Percentiles rank a stretch among this genome's conserved stretches.
Evolutionary conservation across 306 rosid genomes (phyloP).

Genomic region (Myrica gale): DNA sequence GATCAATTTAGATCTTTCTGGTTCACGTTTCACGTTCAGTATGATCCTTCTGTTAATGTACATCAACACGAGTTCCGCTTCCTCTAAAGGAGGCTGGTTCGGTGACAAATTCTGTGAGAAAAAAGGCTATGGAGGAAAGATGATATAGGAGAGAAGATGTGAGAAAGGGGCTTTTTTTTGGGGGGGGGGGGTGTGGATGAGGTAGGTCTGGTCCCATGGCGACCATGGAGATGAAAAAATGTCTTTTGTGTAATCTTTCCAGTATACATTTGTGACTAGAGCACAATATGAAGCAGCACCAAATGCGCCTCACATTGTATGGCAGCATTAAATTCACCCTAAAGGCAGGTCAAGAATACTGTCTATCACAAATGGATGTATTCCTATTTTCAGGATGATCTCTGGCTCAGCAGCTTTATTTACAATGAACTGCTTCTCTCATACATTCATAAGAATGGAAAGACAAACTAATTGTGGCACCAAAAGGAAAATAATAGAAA

Average conservation of each 20-base stretch:
- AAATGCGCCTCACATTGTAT: background rate
- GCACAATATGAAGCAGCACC: background rate
- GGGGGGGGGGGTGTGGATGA: no score
- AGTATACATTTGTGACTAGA: background rate
- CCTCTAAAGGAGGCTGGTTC: no score
- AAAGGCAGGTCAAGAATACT: background rate
- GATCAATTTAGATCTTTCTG: background rate
- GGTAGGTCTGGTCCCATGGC: no score
- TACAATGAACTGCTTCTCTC: background rate
- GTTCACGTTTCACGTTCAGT: background rate
- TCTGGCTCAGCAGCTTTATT: background rate
- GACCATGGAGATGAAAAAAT: no score
- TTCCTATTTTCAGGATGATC: background rate
- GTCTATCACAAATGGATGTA: background rate
- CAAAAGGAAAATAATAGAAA: background rate
- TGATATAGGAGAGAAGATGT: no score
- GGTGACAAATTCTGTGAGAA: no score
- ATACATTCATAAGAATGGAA: background rate
- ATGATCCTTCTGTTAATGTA: background rate
- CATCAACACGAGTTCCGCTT: background rate
- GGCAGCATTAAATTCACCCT: background rate
- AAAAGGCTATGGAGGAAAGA: no score
- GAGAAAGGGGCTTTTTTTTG: no score
- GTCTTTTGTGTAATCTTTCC: background rate
- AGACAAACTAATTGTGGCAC: background rate